Percentiles rank a stretch among this genome's conserved stretches.
phyloP scores from a whole-genome alignment of 2,329 filamentous ascomycete species.

The Diaporthe humulicola region DNA sequence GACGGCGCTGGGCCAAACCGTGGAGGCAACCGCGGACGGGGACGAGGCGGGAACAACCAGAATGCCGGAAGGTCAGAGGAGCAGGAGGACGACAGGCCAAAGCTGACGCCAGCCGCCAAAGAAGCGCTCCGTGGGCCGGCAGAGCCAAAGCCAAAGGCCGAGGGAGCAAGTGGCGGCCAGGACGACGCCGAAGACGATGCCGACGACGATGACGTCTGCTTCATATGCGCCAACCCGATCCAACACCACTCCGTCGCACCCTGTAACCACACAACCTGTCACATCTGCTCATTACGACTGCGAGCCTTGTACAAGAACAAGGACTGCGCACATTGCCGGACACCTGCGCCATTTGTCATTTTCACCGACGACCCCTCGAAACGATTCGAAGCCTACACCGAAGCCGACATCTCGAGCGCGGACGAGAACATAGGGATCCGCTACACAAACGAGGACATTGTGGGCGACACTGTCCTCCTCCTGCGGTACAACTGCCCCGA shows the following conservation, averaged over 20 bases:
- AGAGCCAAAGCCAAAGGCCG: slow-evolving; percentile 32
- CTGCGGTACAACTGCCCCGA: slow-evolving; percentile 97
- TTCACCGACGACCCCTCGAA: slow-evolving; percentile 90
- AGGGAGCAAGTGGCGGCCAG: slow-evolving; percentile 22
- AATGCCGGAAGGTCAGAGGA: slow-evolving; percentile 27
- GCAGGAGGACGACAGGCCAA: slow-evolving; percentile 26
- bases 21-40: slow-evolving; percentile 54
- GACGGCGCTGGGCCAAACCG: slow-evolving; percentile 50
- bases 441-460: slow-evolving; percentile 90
- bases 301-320: slow-evolving; percentile 96
- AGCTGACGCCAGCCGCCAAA: slow-evolving; percentile 34
- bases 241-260: slow-evolving; percentile 90
- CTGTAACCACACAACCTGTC: slow-evolving; percentile 96
- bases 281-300: slow-evolving; percentile 93
- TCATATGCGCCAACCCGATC: slow-evolving; percentile 95
- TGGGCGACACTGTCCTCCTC: slow-evolving; percentile 89
- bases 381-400: slow-evolving; percentile 85
- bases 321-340: slow-evolving; percentile 94
- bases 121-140: slow-evolving; percentile 28
- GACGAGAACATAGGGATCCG: slow-evolving; percentile 92
- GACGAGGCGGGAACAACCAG: slow-evolving; percentile 41
- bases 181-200: slow-evolving; percentile 62
- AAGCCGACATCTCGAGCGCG: slow-evolving; percentile 79
- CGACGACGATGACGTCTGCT: slow-evolving; percentile 86
- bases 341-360: slow-evolving; percentile 83